Conservation (phyloP, 129 eudicot genomes). For the Helianthus tuberosus region DNA sequence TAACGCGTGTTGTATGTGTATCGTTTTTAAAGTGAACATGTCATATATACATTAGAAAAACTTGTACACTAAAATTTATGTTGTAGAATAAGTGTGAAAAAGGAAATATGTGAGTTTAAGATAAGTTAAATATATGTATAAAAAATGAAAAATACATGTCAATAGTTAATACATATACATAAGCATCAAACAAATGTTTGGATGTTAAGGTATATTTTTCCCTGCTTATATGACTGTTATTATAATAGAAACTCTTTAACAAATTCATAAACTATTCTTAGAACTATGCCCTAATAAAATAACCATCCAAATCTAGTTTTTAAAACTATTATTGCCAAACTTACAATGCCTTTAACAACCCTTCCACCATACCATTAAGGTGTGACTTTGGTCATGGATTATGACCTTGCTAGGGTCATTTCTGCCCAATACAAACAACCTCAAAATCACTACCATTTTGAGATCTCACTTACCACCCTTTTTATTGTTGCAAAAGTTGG, state of each 20-base stretch:
- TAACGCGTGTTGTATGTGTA: neutral
- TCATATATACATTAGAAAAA: neutral
- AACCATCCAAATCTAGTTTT: slow-evolving; percentile 36
- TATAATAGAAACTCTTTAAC: neutral
- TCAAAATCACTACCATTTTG: slow-evolving; percentile 28
- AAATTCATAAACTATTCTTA: neutral
- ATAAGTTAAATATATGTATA: neutral
- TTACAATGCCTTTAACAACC: slow-evolving; percentile 37
- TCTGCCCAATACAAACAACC: slow-evolving; percentile 32
- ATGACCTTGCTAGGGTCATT: slow-evolving; percentile 31
- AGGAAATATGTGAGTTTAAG: neutral
- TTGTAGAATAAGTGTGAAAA: neutral
- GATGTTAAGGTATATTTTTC: neutral
- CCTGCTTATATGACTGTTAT: neutral
- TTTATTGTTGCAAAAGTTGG: slow-evolving; percentile 37
- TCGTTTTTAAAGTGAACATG: neutral
- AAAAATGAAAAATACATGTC: too few relatives aligned
- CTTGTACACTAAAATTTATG: neutral
- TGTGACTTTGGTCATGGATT: slow-evolving; percentile 39
- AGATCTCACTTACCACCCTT: slow-evolving; percentile 41
- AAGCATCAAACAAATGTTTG: neutral
- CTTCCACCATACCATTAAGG: slow-evolving; percentile 24
- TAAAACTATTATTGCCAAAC: slow-evolving; percentile 35
- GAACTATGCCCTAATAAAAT: slow-evolving; percentile 16
- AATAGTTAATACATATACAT: neutral